Evolutionary conservation across 768 basidiomycete genomes (phyloP), one percentile per base, ranked within the genome.

Genomic region (Tulasnella sp.): DNA sequence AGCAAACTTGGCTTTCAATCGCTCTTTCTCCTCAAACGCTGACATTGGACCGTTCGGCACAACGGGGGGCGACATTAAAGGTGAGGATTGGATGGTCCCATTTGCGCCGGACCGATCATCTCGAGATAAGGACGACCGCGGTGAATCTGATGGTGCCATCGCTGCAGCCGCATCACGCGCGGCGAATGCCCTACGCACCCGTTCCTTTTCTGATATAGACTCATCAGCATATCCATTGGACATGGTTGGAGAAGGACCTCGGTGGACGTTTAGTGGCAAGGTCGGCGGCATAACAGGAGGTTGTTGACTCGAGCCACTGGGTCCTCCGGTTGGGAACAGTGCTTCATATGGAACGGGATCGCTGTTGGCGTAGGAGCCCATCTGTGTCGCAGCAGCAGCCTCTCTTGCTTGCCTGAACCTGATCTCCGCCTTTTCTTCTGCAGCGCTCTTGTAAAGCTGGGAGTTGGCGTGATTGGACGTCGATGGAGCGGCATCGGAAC

Each of bases 11-110:
- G 84, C 83, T 38, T 72, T 74, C 10, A 90, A 68, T 59, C 79
- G 68, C 21, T 84, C 85, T 72, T 91, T 90, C 70, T 91, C 88
- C 65, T 90, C 87, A 0, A 80, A 81, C 2, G 88, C 87, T 1
- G 83, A 82, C 53, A 88, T 70, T 62, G 19, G 72, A 11, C 53
- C 45, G 70, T 19, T 64, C 68, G 5, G 69, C 65, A 38, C 66
- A 63, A 21, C 64, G 9, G 8, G 59, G 64, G 8, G 71, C 11
- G 49, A 34, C 24, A 31, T 64, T 3, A 71, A 67, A 22, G 67
- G 68, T 1, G n/a, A n/a, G n/a, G n/a, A n/a, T n/a, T n/a, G n/a
- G n/a, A n/a, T n/a, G n/a, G n/a, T n/a, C n/a, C 67, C 65, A 58
- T 45, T 29, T n/a, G 46, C 19, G 46, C 22, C 29, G 24, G 8